Evolutionary conservation across 768 basidiomycete species (phyloP).

Genomic region (Auriscalpium orientale): DNA sequence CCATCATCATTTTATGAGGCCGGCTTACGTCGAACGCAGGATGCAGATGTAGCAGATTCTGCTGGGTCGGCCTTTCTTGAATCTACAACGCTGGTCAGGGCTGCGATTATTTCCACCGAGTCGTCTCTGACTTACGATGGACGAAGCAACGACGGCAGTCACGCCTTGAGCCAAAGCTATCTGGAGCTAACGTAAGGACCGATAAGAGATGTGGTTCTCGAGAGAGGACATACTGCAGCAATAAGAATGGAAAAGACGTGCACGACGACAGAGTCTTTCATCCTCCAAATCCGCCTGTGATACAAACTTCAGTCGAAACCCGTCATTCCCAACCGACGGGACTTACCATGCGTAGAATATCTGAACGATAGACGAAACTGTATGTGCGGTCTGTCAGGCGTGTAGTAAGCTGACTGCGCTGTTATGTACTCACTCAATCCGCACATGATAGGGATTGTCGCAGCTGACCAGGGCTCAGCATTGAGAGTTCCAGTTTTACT

Average conservation of each 20-base stretch:
- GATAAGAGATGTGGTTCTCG: too few relatives aligned
- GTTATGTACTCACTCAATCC: conserved; percentile 10
- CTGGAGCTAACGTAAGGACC: neutral
- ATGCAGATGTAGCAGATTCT: neutral
- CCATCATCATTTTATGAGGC: neutral
- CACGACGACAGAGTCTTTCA: neutral
- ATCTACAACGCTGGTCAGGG: neutral
- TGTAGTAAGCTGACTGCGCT: too few relatives aligned
- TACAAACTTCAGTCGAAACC: neutral
- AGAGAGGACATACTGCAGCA: neutral
- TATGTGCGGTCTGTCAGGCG: neutral
- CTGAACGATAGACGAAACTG: neutral
- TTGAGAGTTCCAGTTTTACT: conserved; percentile 14
- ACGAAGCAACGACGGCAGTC: neutral
- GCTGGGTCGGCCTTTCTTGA: neutral
- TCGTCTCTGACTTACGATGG: neutral
- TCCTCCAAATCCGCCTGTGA: neutral
- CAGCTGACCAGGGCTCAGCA: conserved; percentile 10
- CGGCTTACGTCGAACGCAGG: neutral
- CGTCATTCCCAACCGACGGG: neutral
- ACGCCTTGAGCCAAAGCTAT: neutral
- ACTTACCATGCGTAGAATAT: neutral
- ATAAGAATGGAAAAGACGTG: neutral
- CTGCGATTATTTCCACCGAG: too few relatives aligned
- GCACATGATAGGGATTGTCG: conserved; percentile 12